These are phyloP conservation scores for Podospora appendiculata DNA, from an alignment of 495 filamentous ascomycete species.

Conservation along the genomic window DNA sequence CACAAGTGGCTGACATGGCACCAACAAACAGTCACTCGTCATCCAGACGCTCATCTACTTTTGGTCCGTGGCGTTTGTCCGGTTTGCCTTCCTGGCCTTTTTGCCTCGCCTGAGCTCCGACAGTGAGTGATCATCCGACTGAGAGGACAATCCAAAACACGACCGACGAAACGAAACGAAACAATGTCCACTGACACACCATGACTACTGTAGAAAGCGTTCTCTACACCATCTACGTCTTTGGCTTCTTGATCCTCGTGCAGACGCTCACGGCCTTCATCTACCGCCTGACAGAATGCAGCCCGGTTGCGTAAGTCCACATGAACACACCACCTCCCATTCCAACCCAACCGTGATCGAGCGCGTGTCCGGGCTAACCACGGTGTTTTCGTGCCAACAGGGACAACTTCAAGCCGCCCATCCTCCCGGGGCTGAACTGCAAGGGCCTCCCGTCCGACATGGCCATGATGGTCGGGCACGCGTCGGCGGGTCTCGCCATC, in stretches of 20 bases:
- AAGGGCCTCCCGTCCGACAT: background rate
- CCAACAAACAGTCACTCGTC: conserved; percentile 6
- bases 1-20: background rate
- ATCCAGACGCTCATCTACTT: conserved; percentile 23
- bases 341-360: too few species aligned
- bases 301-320: background rate
- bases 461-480: conserved; percentile 17
- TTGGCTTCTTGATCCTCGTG: conserved; percentile 6
- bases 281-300: conserved; percentile 18
- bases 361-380: too few species aligned
- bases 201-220: background rate
- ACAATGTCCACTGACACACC: too few species aligned
- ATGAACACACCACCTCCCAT: too few species aligned
- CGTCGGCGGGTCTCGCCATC: conserved; percentile 14
- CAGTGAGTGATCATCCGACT: conserved; percentile 4
- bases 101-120: conserved; percentile 23
- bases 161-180: too few species aligned
- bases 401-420: conserved; percentile 5
- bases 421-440: conserved; percentile 9
- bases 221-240: conserved; percentile 1
- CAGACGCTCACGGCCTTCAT: conserved; percentile 14
- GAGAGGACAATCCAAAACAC: too few species aligned
- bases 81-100: conserved; percentile 21
- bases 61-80: conserved; percentile 16
- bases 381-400: too few species aligned